Base-by-base conservation (phyloP, 169 alveolate genomes). In the Eimeria acervulina region DNA sequence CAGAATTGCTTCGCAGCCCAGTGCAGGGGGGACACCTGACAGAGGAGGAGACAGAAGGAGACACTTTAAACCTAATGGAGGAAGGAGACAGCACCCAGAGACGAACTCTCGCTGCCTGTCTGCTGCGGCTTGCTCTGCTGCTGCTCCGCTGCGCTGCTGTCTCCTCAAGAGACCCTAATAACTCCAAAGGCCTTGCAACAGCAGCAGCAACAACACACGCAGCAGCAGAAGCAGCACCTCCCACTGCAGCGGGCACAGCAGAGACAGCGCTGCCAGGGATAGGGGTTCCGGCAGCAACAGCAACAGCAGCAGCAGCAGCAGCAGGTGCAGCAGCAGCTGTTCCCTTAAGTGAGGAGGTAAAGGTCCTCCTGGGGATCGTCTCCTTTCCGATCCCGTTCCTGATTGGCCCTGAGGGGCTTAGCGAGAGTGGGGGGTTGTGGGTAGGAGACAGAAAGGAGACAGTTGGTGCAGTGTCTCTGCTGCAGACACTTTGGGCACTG, bases 71-170 rank as follows among this genome's bases (percentile, higher is more conserved):
- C 23, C 19, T 10, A 10, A 10, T 0, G 23, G 21, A 0, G 23
- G 36, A 40, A 74, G 85, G 85, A 74, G 52, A 38, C 52, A 21
- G 2, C 85, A 17, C 31, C 6, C 15, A 21, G 59, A 38, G 38
- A 74, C 15, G 15, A 23, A 40, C 31, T 6, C 3, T 36, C 19
- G 85, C 59, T 40, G 52, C 17, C 52, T 74, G n/a, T 17, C 36
- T 74, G 85, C 85, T 74, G 55, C 85, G 55, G 59, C 85, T 74
- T 19, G 51, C 85, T 6, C 31, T 74, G 59, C 85, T 74, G 59
- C 85, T 74, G 59, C 59, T 74, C 61, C 85, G 85, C 85, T 74
- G 85, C 85, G 5, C 85, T 7, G 59, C 59, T 4, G 26, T n/a
- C 38, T n/a, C 74, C 8, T 63, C 38, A n/a, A 63, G 40, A 10